Evolutionary conservation across 2,329 filamentous ascomycete genomes (phyloP).

Genomic region (Beauveria bassiana): DNA sequence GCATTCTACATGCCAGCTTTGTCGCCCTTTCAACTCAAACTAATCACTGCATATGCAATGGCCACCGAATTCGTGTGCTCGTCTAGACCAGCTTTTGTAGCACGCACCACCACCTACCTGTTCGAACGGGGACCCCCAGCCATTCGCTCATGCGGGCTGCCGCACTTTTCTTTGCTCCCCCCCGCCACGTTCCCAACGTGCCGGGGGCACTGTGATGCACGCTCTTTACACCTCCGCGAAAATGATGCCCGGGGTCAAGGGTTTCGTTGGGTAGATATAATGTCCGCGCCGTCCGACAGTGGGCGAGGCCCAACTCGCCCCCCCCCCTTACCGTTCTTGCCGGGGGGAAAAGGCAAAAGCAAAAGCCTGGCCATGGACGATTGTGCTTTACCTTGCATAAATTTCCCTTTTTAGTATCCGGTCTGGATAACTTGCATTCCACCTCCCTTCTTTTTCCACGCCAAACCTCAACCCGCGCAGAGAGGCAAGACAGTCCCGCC

Average conservation of each 20-base stretch:
- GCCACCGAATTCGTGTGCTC: background rate
- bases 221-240: background rate
- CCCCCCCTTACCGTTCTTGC: background rate
- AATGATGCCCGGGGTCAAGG: background rate
- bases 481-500: background rate
- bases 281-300: background rate
- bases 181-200: background rate
- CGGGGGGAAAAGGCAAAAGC: background rate
- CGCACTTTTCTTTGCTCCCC: background rate
- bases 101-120: background rate
- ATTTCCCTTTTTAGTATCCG: background rate
- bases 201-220: background rate
- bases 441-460: background rate
- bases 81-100: background rate
- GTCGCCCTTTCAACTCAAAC: background rate
- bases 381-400: background rate
- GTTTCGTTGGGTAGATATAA: conserved; percentile 8
- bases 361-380: background rate
- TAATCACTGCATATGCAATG: background rate
- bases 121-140: background rate
- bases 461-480: background rate
- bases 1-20: background rate
- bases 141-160: background rate
- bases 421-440: background rate
- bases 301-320: background rate